Evolutionary conservation across 2,329 filamentous ascomycete genomes (phyloP).

Genomic region (Proliferodiscus dingleyae): DNA sequence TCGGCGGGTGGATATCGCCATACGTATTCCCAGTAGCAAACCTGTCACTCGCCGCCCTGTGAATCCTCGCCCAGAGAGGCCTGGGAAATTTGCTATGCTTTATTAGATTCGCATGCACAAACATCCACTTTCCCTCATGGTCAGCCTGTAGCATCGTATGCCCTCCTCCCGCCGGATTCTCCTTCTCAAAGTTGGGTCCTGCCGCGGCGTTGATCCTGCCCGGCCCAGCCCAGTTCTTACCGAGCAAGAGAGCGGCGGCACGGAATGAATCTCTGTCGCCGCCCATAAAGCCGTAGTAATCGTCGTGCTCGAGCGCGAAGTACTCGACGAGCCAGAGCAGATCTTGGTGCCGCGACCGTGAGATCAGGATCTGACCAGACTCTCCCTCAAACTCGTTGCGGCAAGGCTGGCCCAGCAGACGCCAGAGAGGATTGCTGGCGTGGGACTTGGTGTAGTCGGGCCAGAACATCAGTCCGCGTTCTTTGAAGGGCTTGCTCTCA

Average conservation of each 20-base stretch:
- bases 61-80: constrained; percentile 17
- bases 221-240: constrained; percentile 14
- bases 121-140: constrained; percentile 16
- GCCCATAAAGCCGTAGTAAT: constrained; percentile 19
- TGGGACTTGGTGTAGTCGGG: constrained; percentile 20
- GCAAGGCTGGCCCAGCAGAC: constrained; percentile 13
- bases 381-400: constrained; percentile 19
- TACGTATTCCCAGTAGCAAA: constrained; percentile 15
- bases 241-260: constrained; percentile 13
- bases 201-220: constrained; percentile 14
- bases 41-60: constrained; percentile 12
- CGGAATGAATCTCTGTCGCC: constrained; percentile 19
- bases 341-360: constrained; percentile 14
- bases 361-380: constrained; percentile 18
- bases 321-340: constrained; percentile 19
- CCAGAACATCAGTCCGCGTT: constrained; percentile 18
- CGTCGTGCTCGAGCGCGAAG: constrained; percentile 15
- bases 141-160: constrained; percentile 21
- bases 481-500: constrained; percentile 13
- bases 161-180: constrained; percentile 8
- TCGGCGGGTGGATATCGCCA: constrained; percentile 16
- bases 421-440: constrained; percentile 18
- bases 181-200: neutral
- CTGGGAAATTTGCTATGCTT: constrained; percentile 13
- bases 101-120: constrained; percentile 22